Conservation (phyloP, 2,329 filamentous ascomycete species). For the Aspergillus tamarii region DNA sequence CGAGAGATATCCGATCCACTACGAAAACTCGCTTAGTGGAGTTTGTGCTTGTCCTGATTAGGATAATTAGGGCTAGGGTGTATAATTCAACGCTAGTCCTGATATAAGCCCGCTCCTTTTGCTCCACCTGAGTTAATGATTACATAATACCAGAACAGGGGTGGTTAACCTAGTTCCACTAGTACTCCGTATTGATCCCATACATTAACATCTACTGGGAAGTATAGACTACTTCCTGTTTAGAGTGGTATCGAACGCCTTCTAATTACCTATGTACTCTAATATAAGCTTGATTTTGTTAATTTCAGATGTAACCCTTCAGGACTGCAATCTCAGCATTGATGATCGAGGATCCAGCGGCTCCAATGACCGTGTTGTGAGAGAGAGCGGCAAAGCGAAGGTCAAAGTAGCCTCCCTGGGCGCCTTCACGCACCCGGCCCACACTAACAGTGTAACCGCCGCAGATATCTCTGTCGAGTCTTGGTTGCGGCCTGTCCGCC, state of each 20-base stretch:
- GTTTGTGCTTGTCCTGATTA: conserved; percentile 23
- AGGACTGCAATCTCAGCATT: conserved; percentile 92
- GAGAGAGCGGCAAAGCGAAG: conserved; percentile 93
- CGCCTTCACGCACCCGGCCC: conserved; percentile 81
- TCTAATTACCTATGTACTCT: conserved; percentile 13
- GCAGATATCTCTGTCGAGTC: conserved; percentile 83
- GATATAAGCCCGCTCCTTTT: conserved; percentile 16
- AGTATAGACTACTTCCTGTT: neutral
- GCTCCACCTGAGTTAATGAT: conserved; percentile 10
- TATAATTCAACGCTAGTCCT: conserved; percentile 36
- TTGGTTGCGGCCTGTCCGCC: conserved; percentile 84
- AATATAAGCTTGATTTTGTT: conserved; percentile 8
- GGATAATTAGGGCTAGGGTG: conserved; percentile 17
- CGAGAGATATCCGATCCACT: conserved; percentile 27
- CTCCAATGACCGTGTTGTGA: conserved; percentile 91
- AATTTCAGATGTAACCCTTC: conserved; percentile 74
- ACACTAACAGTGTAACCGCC: conserved; percentile 90
- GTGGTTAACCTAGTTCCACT: neutral
- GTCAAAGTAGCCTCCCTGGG: conserved; percentile 81
- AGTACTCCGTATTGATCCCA: no score
- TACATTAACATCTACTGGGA: neutral
- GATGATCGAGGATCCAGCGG: conserved; percentile 91
- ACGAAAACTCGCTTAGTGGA: conserved; percentile 37
- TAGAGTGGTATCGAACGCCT: neutral
- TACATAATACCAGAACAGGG: conserved; percentile 1